phyloP scores from a whole-genome alignment of 768 basidiomycete genomes.

The Sporobolomyces phaffii region DNA sequence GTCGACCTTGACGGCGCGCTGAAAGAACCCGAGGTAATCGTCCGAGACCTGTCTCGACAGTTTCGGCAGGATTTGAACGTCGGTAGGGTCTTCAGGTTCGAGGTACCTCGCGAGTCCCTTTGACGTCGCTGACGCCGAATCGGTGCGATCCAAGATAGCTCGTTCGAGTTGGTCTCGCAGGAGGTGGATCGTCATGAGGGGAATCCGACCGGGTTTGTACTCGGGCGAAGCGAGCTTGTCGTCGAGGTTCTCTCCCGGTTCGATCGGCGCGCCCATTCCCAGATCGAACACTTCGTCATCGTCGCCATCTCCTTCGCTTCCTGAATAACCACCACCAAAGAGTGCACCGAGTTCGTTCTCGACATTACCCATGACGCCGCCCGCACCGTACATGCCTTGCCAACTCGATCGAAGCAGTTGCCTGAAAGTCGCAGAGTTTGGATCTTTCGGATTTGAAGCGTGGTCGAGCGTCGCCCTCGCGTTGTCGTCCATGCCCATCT shows the following conservation, averaged over 20 bases:
- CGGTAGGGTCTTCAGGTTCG: background rate
- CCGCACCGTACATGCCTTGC: background rate
- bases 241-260: background rate
- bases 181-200: constrained; percentile 2
- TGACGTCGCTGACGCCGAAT: too few species aligned
- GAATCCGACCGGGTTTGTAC: background rate
- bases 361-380: background rate
- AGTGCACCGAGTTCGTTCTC: background rate
- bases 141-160: too few species aligned
- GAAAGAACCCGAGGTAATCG: constrained; percentile 1
- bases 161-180: background rate
- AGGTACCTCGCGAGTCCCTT: background rate
- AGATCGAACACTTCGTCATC: background rate
- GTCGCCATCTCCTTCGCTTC: background rate
- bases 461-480: background rate
- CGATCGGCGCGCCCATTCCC: background rate
- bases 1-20: constrained; percentile 1
- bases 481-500: background rate
- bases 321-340: background rate
- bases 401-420: background rate
- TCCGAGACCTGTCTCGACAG: background rate
- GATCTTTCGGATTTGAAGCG: background rate
- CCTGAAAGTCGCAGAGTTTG: background rate
- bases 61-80: background rate
- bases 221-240: background rate